A percentile compares a stretch with the other conserved stretches of the same genome.
Evolutionary conservation across 1,284 basidiomycete species (phyloP).

Genomic region (Rhodotorula sp.): DNA sequence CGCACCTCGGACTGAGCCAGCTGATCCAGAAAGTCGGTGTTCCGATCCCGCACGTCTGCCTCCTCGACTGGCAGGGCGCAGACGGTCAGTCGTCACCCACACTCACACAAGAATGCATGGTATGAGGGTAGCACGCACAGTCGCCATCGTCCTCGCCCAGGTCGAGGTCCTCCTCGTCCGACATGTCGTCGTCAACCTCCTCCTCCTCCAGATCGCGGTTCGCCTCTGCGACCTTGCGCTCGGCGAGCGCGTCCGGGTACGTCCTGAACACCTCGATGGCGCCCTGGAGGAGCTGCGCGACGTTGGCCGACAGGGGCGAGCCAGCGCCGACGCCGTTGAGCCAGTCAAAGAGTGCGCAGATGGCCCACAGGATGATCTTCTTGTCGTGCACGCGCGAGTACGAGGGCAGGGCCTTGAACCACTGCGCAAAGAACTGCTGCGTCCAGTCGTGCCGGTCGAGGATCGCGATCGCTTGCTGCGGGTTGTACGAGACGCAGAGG

Average conservation of each 20-base stretch:
- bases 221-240: conserved; percentile 37
- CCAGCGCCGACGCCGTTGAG: conserved; percentile 46
- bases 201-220: conserved; percentile 42
- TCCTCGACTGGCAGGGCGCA: conserved; percentile 17
- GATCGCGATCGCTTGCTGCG: conserved; percentile 69
- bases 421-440: conserved; percentile 72
- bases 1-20: conserved; percentile 31
- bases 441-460: conserved; percentile 65
- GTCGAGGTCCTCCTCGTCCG: conserved; percentile 29
- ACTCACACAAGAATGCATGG: no score
- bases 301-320: conserved; percentile 24
- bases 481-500: conserved; percentile 82
- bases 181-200: conserved; percentile 29
- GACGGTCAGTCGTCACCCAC: neutral
- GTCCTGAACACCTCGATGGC: conserved; percentile 68
- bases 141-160: conserved; percentile 27
- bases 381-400: conserved; percentile 88
- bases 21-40: conserved; percentile 41
- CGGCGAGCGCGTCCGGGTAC: conserved; percentile 55
- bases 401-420: conserved; percentile 66
- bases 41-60: conserved; percentile 29
- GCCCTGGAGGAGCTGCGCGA: conserved; percentile 63
- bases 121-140: neutral
- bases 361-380: conserved; percentile 73
- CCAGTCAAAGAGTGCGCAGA: conserved; percentile 76